Base-by-base conservation (phyloP, 331 rosid species). In the Pyrus hybrid region DNA sequence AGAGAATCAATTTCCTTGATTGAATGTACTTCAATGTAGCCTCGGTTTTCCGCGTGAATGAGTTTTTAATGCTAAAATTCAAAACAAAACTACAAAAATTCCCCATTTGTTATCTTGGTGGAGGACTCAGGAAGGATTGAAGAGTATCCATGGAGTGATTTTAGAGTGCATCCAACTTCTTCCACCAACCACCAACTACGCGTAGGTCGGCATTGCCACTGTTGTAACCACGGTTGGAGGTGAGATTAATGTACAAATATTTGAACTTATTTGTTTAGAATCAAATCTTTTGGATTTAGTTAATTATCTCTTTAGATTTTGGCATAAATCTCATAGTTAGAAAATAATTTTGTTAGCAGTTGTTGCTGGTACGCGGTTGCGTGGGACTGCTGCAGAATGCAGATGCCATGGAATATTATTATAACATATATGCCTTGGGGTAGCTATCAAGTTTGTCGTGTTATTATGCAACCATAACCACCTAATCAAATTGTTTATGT, bases 21-120 rank as follows among this genome's bases (percentile, higher is more conserved):
- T 49, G 3, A 49, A 49, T 16, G 56, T 16, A 49, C n/a, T 6
- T 49, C 7, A 16, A 49, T 5, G 3, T 49, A 49, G 56, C 56
- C n/a, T 49, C 4, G 3, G 2, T 49, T 49, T 49, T 16, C 18
- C 0, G 54, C n/a, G 0, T 49, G 20, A 49, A 16, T 0, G n/a
- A 49, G n/a, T 49, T 49, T 49, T 2, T 17, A 49, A 5, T 16
- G n/a, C n/a, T 0, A 49, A 2, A 49, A 49, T 49, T 49, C 18
- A 2, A 35, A 47, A 49, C 18, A 5, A 49, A 0, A 47, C 17
- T 16, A 16, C n/a, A 49, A 49, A 49, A 49, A 49, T 49, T 49
- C 8, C 8, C 56, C 18, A 49, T 49, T 49, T 49, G n/a, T 49
- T 1, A 16, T 16, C 56, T 49, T 16, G 56, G 56, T 2, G 54